Conservation (phyloP, 306 rosid species). For the Cucurbita moschata region DNA sequence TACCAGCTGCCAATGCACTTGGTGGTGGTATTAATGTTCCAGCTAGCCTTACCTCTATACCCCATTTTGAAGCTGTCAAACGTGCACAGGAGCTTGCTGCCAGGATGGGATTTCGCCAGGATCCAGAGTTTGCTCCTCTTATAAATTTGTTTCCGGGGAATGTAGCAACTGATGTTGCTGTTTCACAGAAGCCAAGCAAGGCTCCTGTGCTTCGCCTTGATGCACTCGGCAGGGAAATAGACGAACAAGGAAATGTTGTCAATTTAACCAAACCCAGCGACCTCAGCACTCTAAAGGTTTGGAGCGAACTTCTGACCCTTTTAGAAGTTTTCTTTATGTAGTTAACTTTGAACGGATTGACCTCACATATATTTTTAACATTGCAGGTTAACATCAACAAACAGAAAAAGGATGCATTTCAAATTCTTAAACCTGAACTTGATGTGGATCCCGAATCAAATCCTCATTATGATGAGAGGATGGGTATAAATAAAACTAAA, state of each 20-base stretch:
- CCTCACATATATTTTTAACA: slow-evolving; percentile 3
- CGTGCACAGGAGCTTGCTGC: slow-evolving; percentile 93
- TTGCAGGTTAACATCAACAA: slow-evolving; percentile 90
- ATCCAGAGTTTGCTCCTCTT: slow-evolving; percentile 88
- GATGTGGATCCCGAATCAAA: slow-evolving; percentile 80
- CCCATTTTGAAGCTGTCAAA: slow-evolving; percentile 67
- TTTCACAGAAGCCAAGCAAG: slow-evolving; percentile 69
- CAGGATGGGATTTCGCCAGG: slow-evolving; percentile 88
- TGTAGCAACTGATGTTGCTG: slow-evolving; percentile 34
- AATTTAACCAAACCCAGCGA: slow-evolving; percentile 63
- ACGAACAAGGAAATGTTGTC: slow-evolving; percentile 81
- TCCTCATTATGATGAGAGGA: slow-evolving; percentile 64
- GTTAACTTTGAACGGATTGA: background rate
- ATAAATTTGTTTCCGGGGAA: slow-evolving; percentile 87
- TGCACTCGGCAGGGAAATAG: slow-evolving; percentile 91
- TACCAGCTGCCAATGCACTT: slow-evolving; percentile 22
- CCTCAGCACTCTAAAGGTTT: slow-evolving; percentile 91
- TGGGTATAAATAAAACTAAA: slow-evolving; percentile 81
- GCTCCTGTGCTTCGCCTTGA: slow-evolving; percentile 97
- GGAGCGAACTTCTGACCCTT: slow-evolving; percentile 5
- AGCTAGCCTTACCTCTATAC: slow-evolving; percentile 28
- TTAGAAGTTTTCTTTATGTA: background rate
- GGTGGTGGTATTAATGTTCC: slow-evolving; percentile 18
- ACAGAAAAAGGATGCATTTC: slow-evolving; percentile 83
- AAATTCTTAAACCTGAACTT: slow-evolving; percentile 74